phyloP scores from a whole-genome alignment of 75 land plant genomes.

The Gnetum montanum region DNA sequence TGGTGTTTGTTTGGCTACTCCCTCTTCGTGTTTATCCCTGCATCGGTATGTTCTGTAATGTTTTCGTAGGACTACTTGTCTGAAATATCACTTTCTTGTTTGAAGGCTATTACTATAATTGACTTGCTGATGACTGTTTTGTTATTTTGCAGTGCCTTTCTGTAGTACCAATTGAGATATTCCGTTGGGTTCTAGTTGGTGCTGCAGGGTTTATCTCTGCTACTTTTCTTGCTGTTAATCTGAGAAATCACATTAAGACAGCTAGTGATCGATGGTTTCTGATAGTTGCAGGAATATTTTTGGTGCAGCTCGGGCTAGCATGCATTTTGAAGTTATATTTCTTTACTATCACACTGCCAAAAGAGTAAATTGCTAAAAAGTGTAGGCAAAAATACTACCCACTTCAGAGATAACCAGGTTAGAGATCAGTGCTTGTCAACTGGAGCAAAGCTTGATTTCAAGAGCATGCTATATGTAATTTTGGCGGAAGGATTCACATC shows the following conservation, averaged over 20 bases:
- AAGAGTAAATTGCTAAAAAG: neutral
- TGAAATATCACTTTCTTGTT: slow-evolving; percentile 1
- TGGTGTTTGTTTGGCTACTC: slow-evolving; percentile 96
- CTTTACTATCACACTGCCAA: slow-evolving; percentile 64
- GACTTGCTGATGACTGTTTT: slow-evolving; percentile 6
- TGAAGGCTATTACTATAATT: too few relatives aligned
- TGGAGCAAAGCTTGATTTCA: too few relatives aligned
- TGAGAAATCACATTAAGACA: slow-evolving; percentile 73
- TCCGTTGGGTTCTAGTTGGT: slow-evolving; percentile 93
- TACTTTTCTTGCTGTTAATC: slow-evolving; percentile 82
- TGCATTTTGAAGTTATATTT: slow-evolving; percentile 75
- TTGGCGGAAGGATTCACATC: too few relatives aligned
- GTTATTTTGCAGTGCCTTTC: slow-evolving; percentile 71
- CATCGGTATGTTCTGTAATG: slow-evolving; percentile 56
- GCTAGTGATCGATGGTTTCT: slow-evolving; percentile 95
- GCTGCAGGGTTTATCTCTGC: slow-evolving; percentile 92
- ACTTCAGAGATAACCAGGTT: too few relatives aligned
- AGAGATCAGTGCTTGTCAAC: too few relatives aligned
- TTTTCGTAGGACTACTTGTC: too few relatives aligned
- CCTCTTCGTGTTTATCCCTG: slow-evolving; percentile 92
- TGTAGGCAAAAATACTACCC: too few relatives aligned
- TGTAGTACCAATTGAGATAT: slow-evolving; percentile 76
- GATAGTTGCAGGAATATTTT: slow-evolving; percentile 62
- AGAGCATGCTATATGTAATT: too few relatives aligned
- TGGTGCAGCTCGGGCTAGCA: slow-evolving; percentile 74